Evolutionary conservation across 2,329 filamentous ascomycete species (phyloP).

Genomic region (Myriangium duriaei): DNA sequence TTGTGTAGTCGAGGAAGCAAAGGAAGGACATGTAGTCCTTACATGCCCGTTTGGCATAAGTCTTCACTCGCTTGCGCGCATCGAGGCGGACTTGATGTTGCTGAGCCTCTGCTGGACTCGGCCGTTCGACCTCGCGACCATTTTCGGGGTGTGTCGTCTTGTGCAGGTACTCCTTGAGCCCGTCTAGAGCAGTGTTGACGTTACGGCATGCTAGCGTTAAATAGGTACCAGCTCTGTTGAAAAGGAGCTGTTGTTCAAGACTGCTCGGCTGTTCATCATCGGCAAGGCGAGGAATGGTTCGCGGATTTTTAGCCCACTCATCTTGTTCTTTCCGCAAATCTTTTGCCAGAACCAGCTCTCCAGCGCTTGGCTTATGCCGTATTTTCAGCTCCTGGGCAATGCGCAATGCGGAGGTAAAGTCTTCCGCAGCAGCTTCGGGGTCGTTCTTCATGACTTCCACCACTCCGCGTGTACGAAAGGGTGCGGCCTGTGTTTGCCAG

Average conservation of each 20-base stretch:
- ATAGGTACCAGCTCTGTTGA: slow-evolving; percentile 63
- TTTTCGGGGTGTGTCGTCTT: slow-evolving; percentile 16
- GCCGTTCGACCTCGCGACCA: neutral
- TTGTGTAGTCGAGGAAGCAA: slow-evolving; percentile 65
- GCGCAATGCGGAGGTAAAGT: slow-evolving; percentile 57
- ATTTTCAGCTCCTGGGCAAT: slow-evolving; percentile 31
- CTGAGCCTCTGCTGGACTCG: slow-evolving; percentile 17
- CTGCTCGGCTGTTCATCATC: slow-evolving; percentile 61
- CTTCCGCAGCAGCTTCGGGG: slow-evolving; percentile 53
- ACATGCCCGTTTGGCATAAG: slow-evolving; percentile 62
- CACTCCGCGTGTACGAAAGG: slow-evolving; percentile 59
- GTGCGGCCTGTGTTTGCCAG: slow-evolving; percentile 52
- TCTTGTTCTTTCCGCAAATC: slow-evolving; percentile 27
- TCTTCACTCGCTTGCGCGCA: slow-evolving; percentile 56
- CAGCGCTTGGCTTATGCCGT: slow-evolving; percentile 35
- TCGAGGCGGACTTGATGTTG: slow-evolving; percentile 35
- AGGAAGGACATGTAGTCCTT: slow-evolving; percentile 64
- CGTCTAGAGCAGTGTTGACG: slow-evolving; percentile 45
- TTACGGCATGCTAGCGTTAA: slow-evolving; percentile 57
- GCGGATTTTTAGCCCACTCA: slow-evolving; percentile 26
- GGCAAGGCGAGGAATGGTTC: slow-evolving; percentile 38
- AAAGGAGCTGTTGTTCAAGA: slow-evolving; percentile 60
- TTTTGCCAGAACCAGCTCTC: slow-evolving; percentile 41
- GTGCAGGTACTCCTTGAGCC: slow-evolving; percentile 26
- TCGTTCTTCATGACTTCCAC: slow-evolving; percentile 67